Evolutionary conservation across 1,139 yeast species (phyloP).

Genomic region (Yamadazyma diddensiae): DNA sequence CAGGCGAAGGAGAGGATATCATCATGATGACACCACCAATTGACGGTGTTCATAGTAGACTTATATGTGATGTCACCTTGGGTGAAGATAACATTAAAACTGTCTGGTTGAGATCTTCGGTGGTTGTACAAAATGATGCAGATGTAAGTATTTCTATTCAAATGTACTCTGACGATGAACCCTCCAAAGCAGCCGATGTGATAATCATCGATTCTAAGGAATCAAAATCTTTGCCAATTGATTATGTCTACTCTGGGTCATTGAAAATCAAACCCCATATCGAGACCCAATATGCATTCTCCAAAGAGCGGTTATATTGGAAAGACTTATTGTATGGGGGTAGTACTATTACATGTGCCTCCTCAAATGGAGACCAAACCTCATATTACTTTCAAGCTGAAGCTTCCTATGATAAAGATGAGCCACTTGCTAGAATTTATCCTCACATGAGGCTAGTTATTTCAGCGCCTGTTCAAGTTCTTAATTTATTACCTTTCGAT

Average conservation of each 20-base stretch:
- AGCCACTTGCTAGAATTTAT: constrained; percentile 70
- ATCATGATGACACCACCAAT: constrained; percentile 64
- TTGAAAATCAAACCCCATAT: constrained; percentile 61
- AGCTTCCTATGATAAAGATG: constrained; percentile 59
- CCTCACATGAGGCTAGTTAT: constrained; percentile 81
- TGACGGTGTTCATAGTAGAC: constrained; percentile 64
- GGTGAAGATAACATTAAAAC: constrained; percentile 77
- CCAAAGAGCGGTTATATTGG: constrained; percentile 64
- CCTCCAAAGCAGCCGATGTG: constrained; percentile 17
- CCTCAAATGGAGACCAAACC: constrained; percentile 37
- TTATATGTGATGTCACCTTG: constrained; percentile 67
- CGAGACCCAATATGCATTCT: constrained; percentile 60
- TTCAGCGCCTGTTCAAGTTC: constrained; percentile 85
- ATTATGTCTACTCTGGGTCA: constrained; percentile 56
- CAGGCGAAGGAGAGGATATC: constrained; percentile 81
- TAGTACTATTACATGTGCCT: constrained; percentile 57
- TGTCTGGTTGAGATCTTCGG: constrained; percentile 72
- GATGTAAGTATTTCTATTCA: constrained; percentile 53
- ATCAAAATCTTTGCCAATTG: constrained; percentile 69
- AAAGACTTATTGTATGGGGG: constrained; percentile 52
- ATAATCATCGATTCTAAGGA: constrained; percentile 50
- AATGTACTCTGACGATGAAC: constrained; percentile 20
- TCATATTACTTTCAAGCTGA: constrained; percentile 72
- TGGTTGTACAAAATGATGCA: constrained; percentile 68
- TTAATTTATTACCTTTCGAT: constrained; percentile 83